Conservation (phyloP, 2,329 filamentous ascomycete species). For the Monosporascus sp. region DNA sequence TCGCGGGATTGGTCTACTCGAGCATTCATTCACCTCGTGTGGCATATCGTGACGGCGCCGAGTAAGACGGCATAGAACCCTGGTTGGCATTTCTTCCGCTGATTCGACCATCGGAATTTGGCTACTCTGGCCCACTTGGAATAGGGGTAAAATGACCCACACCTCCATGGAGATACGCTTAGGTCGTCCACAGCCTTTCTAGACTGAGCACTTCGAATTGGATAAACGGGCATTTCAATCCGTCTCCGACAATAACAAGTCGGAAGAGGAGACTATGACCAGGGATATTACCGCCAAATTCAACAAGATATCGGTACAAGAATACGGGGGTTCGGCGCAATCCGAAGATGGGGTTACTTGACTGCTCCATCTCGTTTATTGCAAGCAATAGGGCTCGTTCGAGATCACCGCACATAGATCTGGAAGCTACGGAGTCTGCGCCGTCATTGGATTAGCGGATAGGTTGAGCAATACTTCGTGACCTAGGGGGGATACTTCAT, state of each 20-base stretch:
- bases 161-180: no score
- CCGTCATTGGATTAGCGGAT: neutral
- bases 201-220: no score
- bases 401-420: neutral
- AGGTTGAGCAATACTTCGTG: neutral
- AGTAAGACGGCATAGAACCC: neutral
- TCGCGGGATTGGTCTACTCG: no score
- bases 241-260: neutral
- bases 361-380: neutral
- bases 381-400: neutral
- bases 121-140: no score
- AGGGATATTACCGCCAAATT: neutral
- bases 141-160: no score
- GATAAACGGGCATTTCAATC: no score
- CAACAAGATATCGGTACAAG: neutral
- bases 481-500: slow-evolving; percentile 16
- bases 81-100: neutral
- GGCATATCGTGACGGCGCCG: neutral
- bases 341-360: neutral
- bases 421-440: neutral
- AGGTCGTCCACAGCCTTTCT: no score
- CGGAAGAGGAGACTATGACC: neutral
- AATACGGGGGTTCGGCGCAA: neutral
- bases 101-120: neutral
- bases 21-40: neutral